phyloP scores from a whole-genome alignment of 495 filamentous ascomycete genomes.

The Polyplosphaeria fusca region DNA sequence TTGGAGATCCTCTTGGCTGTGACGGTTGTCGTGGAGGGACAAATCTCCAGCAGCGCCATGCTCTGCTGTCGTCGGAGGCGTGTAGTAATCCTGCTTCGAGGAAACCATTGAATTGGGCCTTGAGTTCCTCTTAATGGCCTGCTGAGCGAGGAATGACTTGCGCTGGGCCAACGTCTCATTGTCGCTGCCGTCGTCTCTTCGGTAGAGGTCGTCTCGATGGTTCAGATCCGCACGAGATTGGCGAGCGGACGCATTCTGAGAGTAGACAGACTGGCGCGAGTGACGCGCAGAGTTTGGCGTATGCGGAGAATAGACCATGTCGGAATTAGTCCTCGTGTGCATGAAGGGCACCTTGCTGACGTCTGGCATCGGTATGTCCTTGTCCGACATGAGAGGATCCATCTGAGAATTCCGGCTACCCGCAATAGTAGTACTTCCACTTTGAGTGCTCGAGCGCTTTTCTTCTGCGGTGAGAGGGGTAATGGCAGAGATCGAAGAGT shows the following conservation, averaged over 20 bases:
- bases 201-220: constrained; percentile 21
- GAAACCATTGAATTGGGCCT: constrained; percentile 25
- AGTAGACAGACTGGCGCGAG: constrained; percentile 27
- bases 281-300: constrained; percentile 30
- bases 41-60: constrained; percentile 11
- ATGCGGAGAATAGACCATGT: constrained; percentile 32
- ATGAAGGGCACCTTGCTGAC: constrained; percentile 35
- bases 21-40: constrained; percentile 13
- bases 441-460: constrained; percentile 45
- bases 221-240: constrained; percentile 29
- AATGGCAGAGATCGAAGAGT: constrained; percentile 70
- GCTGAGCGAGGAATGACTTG: constrained; percentile 23
- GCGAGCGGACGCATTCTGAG: constrained; percentile 10
- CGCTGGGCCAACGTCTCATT: constrained; percentile 27
- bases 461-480: constrained; percentile 46
- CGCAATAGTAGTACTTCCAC: constrained; percentile 48
- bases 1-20: constrained; percentile 25
- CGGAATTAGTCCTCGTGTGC: constrained; percentile 30
- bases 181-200: constrained; percentile 15
- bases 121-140: constrained; percentile 27
- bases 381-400: constrained; percentile 51
- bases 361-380: constrained; percentile 33
- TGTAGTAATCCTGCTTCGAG: constrained; percentile 25
- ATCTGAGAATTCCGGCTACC: constrained; percentile 49
- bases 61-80: constrained; percentile 17